These are phyloP conservation scores for Teratosphaeria epicoccoides DNA, from an alignment of 2,329 filamentous ascomycete species.

Conservation along the genomic window DNA sequence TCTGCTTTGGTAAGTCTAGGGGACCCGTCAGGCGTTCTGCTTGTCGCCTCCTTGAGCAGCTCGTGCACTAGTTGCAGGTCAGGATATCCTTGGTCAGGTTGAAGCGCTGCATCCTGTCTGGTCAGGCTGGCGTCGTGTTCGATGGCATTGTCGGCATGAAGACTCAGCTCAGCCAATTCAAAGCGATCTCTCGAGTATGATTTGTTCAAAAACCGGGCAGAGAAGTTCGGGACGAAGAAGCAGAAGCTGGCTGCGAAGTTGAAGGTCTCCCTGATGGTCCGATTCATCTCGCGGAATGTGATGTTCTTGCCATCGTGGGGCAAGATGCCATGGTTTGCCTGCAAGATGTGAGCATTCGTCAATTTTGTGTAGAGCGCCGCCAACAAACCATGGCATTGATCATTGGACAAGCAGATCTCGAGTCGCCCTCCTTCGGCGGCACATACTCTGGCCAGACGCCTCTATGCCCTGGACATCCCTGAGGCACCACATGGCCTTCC, in stretches of 20 bases:
- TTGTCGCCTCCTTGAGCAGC: slow-evolving; percentile 27
- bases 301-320: slow-evolving; percentile 23
- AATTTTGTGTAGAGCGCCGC: not conserved
- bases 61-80: slow-evolving; percentile 28
- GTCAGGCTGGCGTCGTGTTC: slow-evolving; percentile 29
- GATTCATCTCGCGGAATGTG: slow-evolving; percentile 17
- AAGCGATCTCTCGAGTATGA: slow-evolving; percentile 19
- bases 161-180: slow-evolving; percentile 17
- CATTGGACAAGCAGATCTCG: slow-evolving; percentile 21
- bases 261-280: slow-evolving; percentile 18
- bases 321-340: slow-evolving; percentile 22
- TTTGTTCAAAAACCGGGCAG: slow-evolving; percentile 19
- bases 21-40: slow-evolving; percentile 24
- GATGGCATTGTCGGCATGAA: slow-evolving; percentile 20
- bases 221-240: slow-evolving; percentile 21
- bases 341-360: not conserved
- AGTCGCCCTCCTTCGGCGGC: slow-evolving; percentile 28
- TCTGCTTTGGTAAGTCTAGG: slow-evolving; percentile 27
- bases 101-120: slow-evolving; percentile 19
- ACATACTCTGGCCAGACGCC: slow-evolving; percentile 30
- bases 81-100: slow-evolving; percentile 29
- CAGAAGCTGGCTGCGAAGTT: slow-evolving; percentile 22
- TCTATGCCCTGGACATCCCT: slow-evolving; percentile 25
- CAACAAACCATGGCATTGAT: slow-evolving; percentile 15
- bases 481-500: slow-evolving; percentile 27